These are phyloP conservation scores for Dipodascus geniculatus DNA, from an alignment of 805 yeast species.

Conservation along the genomic window DNA sequence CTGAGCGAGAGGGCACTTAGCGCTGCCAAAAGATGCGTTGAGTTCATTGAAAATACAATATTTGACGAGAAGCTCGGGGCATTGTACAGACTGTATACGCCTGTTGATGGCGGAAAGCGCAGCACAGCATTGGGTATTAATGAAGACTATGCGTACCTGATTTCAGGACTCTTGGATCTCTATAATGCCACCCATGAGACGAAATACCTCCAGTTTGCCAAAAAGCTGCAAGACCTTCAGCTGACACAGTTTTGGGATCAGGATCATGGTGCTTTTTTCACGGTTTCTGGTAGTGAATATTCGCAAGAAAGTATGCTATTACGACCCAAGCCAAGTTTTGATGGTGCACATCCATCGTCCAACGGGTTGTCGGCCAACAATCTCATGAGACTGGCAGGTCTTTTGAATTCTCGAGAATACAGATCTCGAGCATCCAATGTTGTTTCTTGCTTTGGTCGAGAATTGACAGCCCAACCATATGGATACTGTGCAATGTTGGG, in stretches of 20 bases:
- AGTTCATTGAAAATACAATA: slow-evolving; percentile 13
- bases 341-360: slow-evolving; percentile 28
- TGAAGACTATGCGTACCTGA: slow-evolving; percentile 28
- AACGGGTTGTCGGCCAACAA: slow-evolving; percentile 26
- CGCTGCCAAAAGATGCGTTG: slow-evolving; percentile 20
- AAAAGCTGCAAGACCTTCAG: slow-evolving; percentile 23
- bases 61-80: slow-evolving; percentile 14
- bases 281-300: slow-evolving; percentile 7
- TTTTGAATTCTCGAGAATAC: slow-evolving; percentile 2
- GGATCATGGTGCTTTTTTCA: slow-evolving; percentile 24
- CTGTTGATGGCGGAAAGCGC: slow-evolving; percentile 4
- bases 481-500: slow-evolving; percentile 17
- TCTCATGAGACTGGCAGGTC: slow-evolving; percentile 19
- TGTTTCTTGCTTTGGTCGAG: slow-evolving; percentile 14
- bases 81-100: slow-evolving; percentile 14
- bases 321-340: slow-evolving; percentile 27
- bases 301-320: slow-evolving; percentile 18
- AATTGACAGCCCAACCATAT: slow-evolving; percentile 17
- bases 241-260: slow-evolving; percentile 23
- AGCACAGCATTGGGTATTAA: slow-evolving; percentile 18
- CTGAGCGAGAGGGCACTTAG: slow-evolving; percentile 12
- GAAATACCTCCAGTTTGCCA: slow-evolving; percentile 22
- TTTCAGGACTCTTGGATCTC: slow-evolving; percentile 26
- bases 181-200: slow-evolving; percentile 23
- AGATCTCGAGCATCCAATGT: slow-evolving; percentile 8